These are phyloP conservation scores for Phlebiopsis gigantea DNA, from an alignment of 768 basidiomycete species.

Conservation along the genomic window DNA sequence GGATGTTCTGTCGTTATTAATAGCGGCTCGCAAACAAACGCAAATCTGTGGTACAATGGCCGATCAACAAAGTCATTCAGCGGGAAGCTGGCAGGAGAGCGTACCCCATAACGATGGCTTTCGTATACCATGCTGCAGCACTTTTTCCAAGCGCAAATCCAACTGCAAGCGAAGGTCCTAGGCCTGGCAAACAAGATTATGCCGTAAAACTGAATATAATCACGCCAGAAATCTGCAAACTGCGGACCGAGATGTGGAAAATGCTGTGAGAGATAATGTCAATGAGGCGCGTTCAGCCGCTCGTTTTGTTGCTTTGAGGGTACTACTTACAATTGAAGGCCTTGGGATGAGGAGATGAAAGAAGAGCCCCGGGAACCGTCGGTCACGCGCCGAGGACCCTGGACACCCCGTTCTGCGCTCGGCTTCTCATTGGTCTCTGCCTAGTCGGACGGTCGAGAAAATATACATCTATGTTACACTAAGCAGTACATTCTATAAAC, in stretches of 20 bases:
- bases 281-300: no score
- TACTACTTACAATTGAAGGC: no score
- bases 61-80: neutral
- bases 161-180: neutral
- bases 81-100: no score
- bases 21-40: neutral
- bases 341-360: no score
- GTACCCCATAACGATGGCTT: neutral
- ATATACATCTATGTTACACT: neutral
- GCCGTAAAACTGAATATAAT: no score
- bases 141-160: neutral
- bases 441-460: neutral
- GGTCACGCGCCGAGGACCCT: neutral
- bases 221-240: no score
- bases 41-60: neutral
- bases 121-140: neutral
- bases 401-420: neutral
- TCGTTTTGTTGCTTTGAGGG: no score
- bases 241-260: no score
- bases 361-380: no score
- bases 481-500: neutral
- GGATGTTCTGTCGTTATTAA: neutral
- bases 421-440: no score
- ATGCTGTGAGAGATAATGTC: no score
- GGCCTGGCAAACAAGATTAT: no score